Conservation (phyloP, 2,329 filamentous ascomycete species). For the Colletotrichum abscissum region DNA sequence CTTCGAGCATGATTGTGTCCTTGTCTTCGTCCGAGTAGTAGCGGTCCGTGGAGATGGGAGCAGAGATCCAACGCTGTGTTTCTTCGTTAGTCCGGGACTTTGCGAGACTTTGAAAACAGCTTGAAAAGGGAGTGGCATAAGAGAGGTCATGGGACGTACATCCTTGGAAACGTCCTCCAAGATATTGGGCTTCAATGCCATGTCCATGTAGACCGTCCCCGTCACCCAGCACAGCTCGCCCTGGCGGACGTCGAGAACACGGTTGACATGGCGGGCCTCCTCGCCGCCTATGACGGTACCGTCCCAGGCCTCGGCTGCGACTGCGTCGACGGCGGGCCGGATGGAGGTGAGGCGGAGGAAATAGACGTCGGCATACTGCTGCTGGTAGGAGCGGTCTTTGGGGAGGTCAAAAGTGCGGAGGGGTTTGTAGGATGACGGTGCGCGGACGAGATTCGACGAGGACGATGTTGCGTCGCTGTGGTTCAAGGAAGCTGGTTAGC, state of each 20-base stretch:
- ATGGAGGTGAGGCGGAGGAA: conserved; percentile 90
- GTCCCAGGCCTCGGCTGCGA: conserved; percentile 81
- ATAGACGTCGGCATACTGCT: conserved; percentile 98
- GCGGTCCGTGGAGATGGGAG: conserved; percentile 79
- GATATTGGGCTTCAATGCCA: conserved; percentile 95
- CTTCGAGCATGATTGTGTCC: conserved; percentile 87
- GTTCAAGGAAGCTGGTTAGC: neutral
- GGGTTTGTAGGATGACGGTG: conserved; percentile 74
- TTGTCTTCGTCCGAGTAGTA: conserved; percentile 73
- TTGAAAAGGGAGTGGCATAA: neutral
- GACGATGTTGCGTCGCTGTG: conserved; percentile 19
- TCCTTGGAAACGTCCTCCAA: conserved; percentile 95
- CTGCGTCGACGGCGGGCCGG: conserved; percentile 82
- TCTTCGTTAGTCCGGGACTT: neutral
- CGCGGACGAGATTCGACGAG: conserved; percentile 57
- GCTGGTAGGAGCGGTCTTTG: conserved; percentile 81
- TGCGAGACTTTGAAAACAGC: too few relatives aligned
- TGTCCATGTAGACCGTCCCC: conserved; percentile 97
- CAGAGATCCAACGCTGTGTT: conserved; percentile 86
- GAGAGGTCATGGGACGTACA: conserved; percentile 58
- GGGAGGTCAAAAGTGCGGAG: conserved; percentile 80
- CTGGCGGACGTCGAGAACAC: conserved; percentile 95
- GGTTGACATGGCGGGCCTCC: conserved; percentile 78
- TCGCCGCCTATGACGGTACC: conserved; percentile 83
- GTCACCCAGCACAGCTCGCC: conserved; percentile 95